A percentile compares a stretch with the other conserved stretches of the same genome.
phyloP scores from a whole-genome alignment of 257 asterid genomes.

The Mentha longifolia region DNA sequence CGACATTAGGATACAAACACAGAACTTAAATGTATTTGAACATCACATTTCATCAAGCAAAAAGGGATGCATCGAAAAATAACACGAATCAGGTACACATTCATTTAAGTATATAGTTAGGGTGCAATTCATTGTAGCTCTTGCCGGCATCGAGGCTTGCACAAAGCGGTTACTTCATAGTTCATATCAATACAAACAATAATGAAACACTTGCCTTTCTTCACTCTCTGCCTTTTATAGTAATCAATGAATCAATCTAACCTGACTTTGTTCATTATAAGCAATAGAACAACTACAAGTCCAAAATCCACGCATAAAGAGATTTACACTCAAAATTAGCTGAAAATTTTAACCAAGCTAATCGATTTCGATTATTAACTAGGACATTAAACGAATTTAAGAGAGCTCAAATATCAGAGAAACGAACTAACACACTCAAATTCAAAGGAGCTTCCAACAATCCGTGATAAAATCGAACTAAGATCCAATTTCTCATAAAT shows the following conservation, averaged over 20 bases:
- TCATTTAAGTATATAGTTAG: background rate
- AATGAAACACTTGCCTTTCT: background rate
- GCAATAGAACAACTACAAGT: background rate
- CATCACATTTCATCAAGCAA: constrained; percentile 10
- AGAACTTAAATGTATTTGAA: background rate
- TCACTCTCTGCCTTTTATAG: too few relatives aligned
- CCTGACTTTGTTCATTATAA: background rate
- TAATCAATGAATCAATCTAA: too few relatives aligned
- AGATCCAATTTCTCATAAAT: background rate
- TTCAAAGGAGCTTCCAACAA: constrained; percentile 8
- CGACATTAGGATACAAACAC: constrained; percentile 23
- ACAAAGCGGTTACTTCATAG: too few relatives aligned
- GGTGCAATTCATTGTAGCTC: too few relatives aligned
- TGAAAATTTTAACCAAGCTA: constrained; percentile 17
- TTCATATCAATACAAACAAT: too few relatives aligned
- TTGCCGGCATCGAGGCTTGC: too few relatives aligned
- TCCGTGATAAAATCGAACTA: background rate
- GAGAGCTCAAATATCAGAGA: too few relatives aligned
- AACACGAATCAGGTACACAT: background rate
- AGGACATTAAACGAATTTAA: background rate
- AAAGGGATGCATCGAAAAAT: constrained; percentile 13
- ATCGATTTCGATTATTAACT: too few relatives aligned
- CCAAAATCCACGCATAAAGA: background rate
- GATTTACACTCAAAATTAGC: background rate
- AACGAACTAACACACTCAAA: too few relatives aligned